Evolutionary conservation across 116 monocot genomes (phyloP).

Genomic region (Cymodocea nodosa): DNA sequence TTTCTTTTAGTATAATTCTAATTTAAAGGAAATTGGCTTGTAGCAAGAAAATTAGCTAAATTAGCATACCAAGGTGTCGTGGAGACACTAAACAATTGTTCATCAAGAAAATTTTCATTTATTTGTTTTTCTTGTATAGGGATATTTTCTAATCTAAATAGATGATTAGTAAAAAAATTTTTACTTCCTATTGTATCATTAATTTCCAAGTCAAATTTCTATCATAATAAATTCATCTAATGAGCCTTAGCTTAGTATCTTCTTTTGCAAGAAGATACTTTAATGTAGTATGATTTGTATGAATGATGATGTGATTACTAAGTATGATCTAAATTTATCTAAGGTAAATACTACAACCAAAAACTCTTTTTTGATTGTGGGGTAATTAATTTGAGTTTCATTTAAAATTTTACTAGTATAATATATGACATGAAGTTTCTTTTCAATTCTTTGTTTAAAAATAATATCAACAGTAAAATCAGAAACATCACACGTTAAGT

Average conservation of each 20-base stretch:
- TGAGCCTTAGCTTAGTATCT: background rate
- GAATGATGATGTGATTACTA: background rate
- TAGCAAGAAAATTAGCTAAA: slow-evolving; percentile 5
- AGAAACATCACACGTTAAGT: background rate
- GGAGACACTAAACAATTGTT: background rate
- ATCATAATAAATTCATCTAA: slow-evolving; percentile 5
- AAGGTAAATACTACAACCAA: background rate
- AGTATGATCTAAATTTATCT: background rate
- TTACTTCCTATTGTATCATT: background rate
- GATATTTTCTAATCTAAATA: background rate
- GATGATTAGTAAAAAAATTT: slow-evolving; percentile 1
- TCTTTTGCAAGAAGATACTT: slow-evolving; percentile 6
- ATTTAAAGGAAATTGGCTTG: too few relatives aligned
- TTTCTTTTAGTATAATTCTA: background rate
- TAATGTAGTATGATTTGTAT: background rate
- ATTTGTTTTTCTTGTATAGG: background rate
- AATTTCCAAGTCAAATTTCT: slow-evolving; percentile 12
- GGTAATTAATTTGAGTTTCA: background rate
- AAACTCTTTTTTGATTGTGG: background rate
- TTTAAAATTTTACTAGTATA: background rate
- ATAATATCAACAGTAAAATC: background rate
- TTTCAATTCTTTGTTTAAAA: background rate
- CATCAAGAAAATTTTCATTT: slow-evolving; percentile 1
- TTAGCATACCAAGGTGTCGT: background rate
- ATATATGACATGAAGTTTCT: background rate